Base-by-base conservation (phyloP, 2,329 filamentous ascomycete species). In the Rhynchosporium graminicola region DNA sequence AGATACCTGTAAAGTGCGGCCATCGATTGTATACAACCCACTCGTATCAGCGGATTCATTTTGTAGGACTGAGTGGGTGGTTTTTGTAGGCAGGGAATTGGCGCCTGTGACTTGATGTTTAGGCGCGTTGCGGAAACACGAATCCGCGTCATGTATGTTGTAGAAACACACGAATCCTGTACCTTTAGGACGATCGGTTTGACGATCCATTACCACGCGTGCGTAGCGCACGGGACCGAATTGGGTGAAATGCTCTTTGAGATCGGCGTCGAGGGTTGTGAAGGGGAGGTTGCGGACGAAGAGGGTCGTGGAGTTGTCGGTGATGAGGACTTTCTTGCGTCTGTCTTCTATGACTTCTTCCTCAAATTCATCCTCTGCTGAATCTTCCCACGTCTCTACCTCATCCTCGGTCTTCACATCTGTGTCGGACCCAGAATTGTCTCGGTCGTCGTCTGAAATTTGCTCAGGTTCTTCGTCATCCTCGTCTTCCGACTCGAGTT, bases 281-380 rank as follows among this genome's bases (percentile, higher is more conserved):
- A 96, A 99, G 0, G 96, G 94, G 12, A 99, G 80, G 73, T 99
- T 99, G 68, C 95, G 91, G 70, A 99, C 84, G 77, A 99, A 99
- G 13, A 98, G 77, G 0, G 93, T 97, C 42, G 86, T 86, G 2
- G 85, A 86, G 70, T 91, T 91, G 74, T 90, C 85, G 15, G 80
- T 83, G 31, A 74, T 78, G 64, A 74, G 70, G 52, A 77, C 72
- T 64, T 73, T 71, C 63, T 75, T 63, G n/a, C 69, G 68, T 42
- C 73, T 72, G 46, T 77, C 74, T 74, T 26, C 71, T 4, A 78
- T 75, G 8, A 71, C 71, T 4, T 70, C 73, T 3, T 76, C 74
- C 2, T 74, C 72, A 9, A 76, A 75, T 1, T 77, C 74, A 1
- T 81, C 79, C 0, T 82, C 80, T 0, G 80, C 77, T 0, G 82